phyloP scores from a whole-genome alignment of 2,329 filamentous ascomycete species.

The Lomentospora prolificans region DNA sequence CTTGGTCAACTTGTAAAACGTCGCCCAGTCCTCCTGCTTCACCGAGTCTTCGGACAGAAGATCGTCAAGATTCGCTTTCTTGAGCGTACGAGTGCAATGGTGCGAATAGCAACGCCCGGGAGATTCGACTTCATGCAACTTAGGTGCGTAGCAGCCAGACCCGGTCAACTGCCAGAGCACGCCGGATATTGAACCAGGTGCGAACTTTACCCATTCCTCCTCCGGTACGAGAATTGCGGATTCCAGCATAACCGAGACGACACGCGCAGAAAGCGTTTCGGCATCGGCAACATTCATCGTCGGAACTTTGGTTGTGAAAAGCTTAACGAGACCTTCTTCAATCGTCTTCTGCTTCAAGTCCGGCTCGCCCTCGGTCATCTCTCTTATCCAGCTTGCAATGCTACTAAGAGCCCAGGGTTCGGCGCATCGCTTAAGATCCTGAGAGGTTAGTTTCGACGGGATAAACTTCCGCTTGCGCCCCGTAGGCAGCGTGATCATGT shows the following conservation, averaged over 20 bases:
- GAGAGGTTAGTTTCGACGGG: conserved; percentile 68
- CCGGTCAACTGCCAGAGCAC: conserved; percentile 91
- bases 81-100: conserved; percentile 87
- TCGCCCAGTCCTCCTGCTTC: conserved; percentile 70
- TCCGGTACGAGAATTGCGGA: conserved; percentile 72
- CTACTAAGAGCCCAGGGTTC: conserved; percentile 91
- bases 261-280: conserved; percentile 69
- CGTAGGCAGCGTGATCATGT: conserved; percentile 73
- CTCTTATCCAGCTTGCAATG: conserved; percentile 78
- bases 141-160: conserved; percentile 80
- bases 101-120: conserved; percentile 81
- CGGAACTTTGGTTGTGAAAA: conserved; percentile 91
- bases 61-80: conserved; percentile 81
- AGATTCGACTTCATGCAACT: conserved; percentile 62
- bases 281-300: conserved; percentile 98
- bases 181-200: conserved; percentile 68
- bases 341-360: conserved; percentile 79
- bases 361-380: conserved; percentile 82
- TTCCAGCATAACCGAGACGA: conserved; percentile 71
- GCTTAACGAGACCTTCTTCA: conserved; percentile 73
- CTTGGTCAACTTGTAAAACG: conserved; percentile 76
- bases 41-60: conserved; percentile 60
- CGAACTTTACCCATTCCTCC: conserved; percentile 97
- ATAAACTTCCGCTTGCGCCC: conserved; percentile 76
- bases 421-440: conserved; percentile 73